A percentile compares a stretch with the other conserved stretches of the same genome.
These are phyloP conservation scores for Basipetospora chlamydospora DNA, from an alignment of 2,329 filamentous ascomycete genomes.

Conservation along the genomic window DNA sequence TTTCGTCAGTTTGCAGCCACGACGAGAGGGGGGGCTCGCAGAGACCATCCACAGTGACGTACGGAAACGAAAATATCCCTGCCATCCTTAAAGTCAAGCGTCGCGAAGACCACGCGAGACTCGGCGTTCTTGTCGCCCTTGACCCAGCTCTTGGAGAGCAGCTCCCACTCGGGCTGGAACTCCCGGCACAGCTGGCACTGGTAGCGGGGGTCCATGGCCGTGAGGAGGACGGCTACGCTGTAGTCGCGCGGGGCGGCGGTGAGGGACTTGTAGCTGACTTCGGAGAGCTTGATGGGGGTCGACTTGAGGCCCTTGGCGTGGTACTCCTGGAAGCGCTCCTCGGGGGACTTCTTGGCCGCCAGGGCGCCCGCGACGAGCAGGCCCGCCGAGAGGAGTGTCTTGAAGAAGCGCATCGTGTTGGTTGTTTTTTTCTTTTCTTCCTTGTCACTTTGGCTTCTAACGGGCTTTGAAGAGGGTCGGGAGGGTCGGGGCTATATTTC, in stretches of 20 bases:
- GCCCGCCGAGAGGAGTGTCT: constrained; percentile 46
- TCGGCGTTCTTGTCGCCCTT: constrained; percentile 66
- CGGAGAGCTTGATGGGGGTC: constrained; percentile 62
- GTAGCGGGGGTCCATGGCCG: constrained; percentile 69
- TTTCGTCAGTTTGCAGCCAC: too few species aligned
- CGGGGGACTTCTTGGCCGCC: constrained; percentile 47
- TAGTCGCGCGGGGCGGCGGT: constrained; percentile 73
- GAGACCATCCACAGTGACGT: constrained; percentile 15
- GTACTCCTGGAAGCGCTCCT: constrained; percentile 57
- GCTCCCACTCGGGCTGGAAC: constrained; percentile 88
- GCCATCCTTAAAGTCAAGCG: constrained; percentile 77
- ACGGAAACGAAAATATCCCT: constrained; percentile 79
- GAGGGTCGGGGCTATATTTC: neutral
- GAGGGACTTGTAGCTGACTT: constrained; percentile 59
- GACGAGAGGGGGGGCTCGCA: too few species aligned
- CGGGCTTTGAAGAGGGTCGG: too few species aligned
- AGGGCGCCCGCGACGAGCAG: constrained; percentile 45
- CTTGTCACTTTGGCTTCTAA: too few species aligned
- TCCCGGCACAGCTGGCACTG: constrained; percentile 77
- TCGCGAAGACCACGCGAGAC: constrained; percentile 63
- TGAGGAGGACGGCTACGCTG: constrained; percentile 67
- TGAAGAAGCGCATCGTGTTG: constrained; percentile 53
- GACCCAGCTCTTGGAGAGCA: constrained; percentile 74
- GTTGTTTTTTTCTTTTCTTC: neutral
- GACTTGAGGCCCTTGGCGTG: constrained; percentile 51